These are phyloP conservation scores for Hypoxylon perforatum DNA, from an alignment of 495 filamentous ascomycete species.

Conservation along the genomic window DNA sequence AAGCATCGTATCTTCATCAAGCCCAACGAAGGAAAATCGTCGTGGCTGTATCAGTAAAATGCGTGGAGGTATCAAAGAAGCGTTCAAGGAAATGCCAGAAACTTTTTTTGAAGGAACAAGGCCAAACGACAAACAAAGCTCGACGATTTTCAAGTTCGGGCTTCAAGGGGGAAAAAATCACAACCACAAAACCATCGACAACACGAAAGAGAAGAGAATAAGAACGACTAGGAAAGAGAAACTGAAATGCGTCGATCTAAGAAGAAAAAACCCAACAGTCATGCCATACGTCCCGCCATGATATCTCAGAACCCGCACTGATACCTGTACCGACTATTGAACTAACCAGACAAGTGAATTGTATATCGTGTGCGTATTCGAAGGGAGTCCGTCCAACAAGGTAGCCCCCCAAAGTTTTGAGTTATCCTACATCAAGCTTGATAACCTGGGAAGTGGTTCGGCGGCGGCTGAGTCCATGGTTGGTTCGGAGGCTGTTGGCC, in stretches of 20 bases:
- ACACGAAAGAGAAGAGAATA: conserved; percentile 41
- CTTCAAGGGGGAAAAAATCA: conserved; percentile 40
- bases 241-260: conserved; percentile 43
- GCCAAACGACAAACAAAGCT: conserved; percentile 30
- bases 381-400: conserved; percentile 17
- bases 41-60: conserved; percentile 44
- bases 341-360: conserved; percentile 22
- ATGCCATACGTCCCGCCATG: conserved; percentile 37
- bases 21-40: conserved; percentile 30
- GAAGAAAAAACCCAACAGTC: conserved; percentile 28
- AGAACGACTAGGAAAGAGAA: conserved; percentile 43
- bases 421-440: conserved; percentile 59
- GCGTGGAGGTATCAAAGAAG: conserved; percentile 51
- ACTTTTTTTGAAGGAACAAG: conserved; percentile 44
- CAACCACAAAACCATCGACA: conserved; percentile 42
- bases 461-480: conserved; percentile 76
- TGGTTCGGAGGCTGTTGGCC: conserved; percentile 78
- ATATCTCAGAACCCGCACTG: conserved; percentile 21
- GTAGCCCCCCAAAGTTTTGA: conserved; percentile 17
- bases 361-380: conserved; percentile 21
- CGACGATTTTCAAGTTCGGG: conserved; percentile 27
- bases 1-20: conserved; percentile 45
- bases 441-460: conserved; percentile 67
- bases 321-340: conserved; percentile 22
- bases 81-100: conserved; percentile 47